Conservation (phyloP, 352 stramenopile genomes). For the Globisporangium nodosum region DNA sequence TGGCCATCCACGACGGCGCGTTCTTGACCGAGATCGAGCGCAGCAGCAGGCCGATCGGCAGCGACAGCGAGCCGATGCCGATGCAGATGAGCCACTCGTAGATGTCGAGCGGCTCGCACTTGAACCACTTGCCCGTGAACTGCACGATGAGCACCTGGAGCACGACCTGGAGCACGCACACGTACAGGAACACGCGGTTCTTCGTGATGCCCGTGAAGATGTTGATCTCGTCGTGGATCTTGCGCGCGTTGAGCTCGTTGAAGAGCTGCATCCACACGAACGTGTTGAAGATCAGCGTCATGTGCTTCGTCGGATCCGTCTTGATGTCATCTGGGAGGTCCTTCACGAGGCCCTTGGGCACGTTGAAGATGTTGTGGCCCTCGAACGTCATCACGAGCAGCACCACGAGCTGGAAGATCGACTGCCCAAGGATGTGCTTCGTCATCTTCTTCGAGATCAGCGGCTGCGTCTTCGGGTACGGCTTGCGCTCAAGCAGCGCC, state of each 20-base stretch:
- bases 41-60: conserved; percentile 48
- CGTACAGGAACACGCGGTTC: conserved; percentile 91
- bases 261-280: conserved; percentile 98
- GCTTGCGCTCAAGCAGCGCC: conserved; percentile 89
- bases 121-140: conserved; percentile 81
- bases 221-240: conserved; percentile 89
- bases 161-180: conserved; percentile 87
- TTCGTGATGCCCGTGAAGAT: conserved; percentile 88
- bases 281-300: conserved; percentile 96
- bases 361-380: conserved; percentile 50
- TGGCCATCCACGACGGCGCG: conserved; percentile 49
- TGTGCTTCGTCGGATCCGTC: conserved; percentile 82
- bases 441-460: conserved; percentile 94
- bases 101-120: conserved; percentile 33
- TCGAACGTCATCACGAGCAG: conserved; percentile 86
- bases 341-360: conserved; percentile 37
- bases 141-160: conserved; percentile 95
- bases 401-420: conserved; percentile 88
- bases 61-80: conserved; percentile 36
- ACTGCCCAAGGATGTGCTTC: conserved; percentile 94
- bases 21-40: conserved; percentile 52
- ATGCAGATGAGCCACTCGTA: conserved; percentile 59
- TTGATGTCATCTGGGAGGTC: conserved; percentile 22
- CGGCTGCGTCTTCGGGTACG: conserved; percentile 89
- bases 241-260: conserved; percentile 79